Conservation (phyloP, 2,329 filamentous ascomycete species). For the Aureobasidium sp. region DNA sequence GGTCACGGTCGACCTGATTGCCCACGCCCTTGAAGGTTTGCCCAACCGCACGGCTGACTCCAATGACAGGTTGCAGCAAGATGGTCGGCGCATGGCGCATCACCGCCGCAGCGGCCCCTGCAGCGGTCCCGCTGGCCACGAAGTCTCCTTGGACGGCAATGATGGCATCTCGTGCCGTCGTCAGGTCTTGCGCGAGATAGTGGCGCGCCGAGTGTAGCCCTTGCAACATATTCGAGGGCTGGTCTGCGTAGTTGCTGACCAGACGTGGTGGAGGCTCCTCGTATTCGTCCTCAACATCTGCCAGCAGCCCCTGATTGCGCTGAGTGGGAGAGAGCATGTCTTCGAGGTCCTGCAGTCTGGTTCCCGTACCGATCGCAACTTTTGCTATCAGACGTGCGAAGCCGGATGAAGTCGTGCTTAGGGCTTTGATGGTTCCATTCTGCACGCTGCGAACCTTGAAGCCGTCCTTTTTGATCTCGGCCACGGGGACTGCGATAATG, state of each 20-base stretch:
- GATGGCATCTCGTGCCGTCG: conserved; percentile 80
- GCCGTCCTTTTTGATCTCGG: conserved; percentile 90
- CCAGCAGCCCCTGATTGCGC: conserved; percentile 23
- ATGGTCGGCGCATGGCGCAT: conserved; percentile 83
- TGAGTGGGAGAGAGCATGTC: conserved; percentile 53
- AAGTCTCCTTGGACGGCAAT: conserved; percentile 90
- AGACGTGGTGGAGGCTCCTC: conserved; percentile 68
- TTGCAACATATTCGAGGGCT: conserved; percentile 81
- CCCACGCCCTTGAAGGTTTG: conserved; percentile 87
- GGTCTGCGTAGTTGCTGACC: conserved; percentile 88
- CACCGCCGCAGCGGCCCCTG: conserved; percentile 72
- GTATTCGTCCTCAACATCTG: conserved; percentile 50
- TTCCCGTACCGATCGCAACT: conserved; percentile 88
- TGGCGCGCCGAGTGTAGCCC: conserved; percentile 77
- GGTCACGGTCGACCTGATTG: conserved; percentile 79
- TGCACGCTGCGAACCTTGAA: conserved; percentile 84
- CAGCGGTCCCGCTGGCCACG: conserved; percentile 75
- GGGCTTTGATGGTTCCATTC: conserved; percentile 85
- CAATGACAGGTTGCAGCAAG: conserved; percentile 82
- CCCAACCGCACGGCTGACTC: conserved; percentile 79
- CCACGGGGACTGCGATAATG: conserved; percentile 80
- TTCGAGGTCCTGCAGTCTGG: conserved; percentile 83
- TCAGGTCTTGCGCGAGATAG: conserved; percentile 78
- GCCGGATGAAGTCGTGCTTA: conserved; percentile 86
- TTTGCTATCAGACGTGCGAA: conserved; percentile 93